These are phyloP conservation scores for Cyberlindnera maritima DNA, from an alignment of 805 yeast species.

Conservation along the genomic window DNA sequence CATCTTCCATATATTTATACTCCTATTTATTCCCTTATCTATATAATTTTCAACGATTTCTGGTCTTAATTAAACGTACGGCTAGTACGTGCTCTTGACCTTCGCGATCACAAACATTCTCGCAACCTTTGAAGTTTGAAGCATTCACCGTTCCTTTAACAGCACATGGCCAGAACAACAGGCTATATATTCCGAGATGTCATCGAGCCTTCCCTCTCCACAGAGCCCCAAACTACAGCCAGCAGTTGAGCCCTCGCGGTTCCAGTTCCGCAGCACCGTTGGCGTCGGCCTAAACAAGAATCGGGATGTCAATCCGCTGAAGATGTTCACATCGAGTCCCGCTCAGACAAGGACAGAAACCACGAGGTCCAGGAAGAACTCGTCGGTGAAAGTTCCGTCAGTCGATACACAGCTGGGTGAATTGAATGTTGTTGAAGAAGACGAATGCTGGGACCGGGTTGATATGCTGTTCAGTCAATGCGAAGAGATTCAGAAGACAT, in stretches of 20 bases:
- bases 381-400: not conserved
- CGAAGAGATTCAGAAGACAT: slow-evolving; percentile 5
- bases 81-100: too few species aligned
- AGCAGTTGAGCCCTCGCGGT: not conserved
- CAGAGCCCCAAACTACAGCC: not conserved
- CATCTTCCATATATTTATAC: not conserved
- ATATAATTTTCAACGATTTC: too few species aligned
- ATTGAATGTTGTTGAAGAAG: not conserved
- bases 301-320: slow-evolving; percentile 2
- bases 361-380: not conserved
- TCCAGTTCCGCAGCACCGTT: slow-evolving; percentile 2
- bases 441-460: slow-evolving; percentile 1
- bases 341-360: not conserved
- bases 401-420: not conserved
- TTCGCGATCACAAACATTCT: not conserved
- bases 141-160: too few species aligned
- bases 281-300: slow-evolving; percentile 10
- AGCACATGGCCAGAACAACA: not conserved
- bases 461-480: slow-evolving; percentile 5
- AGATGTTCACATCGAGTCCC: slow-evolving; percentile 7
- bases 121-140: too few species aligned
- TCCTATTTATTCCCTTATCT: not conserved
- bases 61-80: too few species aligned
- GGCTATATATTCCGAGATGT: not conserved
- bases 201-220: not conserved